Conservation (phyloP, 1,284 basidiomycete species). For the Ustilago curta region DNA sequence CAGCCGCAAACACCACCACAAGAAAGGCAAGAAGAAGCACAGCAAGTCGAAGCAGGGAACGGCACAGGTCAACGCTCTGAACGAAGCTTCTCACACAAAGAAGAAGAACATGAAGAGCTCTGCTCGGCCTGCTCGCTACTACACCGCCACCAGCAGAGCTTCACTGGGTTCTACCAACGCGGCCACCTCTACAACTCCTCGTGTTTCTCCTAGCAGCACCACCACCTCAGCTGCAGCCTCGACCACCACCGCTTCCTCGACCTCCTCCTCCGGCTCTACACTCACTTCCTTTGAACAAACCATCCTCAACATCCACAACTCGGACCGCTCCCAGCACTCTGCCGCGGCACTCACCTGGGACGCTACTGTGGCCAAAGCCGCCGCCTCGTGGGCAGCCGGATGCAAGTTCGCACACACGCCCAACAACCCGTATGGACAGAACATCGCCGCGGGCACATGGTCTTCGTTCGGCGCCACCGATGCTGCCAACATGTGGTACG, state of each 20-base stretch:
- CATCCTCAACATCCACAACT: slow-evolving; percentile 35
- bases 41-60: slow-evolving; percentile 5
- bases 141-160: neutral
- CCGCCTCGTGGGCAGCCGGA: slow-evolving; percentile 22
- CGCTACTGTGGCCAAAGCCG: slow-evolving; percentile 32
- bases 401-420: slow-evolving; percentile 51
- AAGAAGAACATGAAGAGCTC: slow-evolving; percentile 18
- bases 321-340: slow-evolving; percentile 36
- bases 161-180: neutral
- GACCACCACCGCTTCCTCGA: neutral
- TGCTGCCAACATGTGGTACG: slow-evolving; percentile 45
- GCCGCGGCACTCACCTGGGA: slow-evolving; percentile 36
- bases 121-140: slow-evolving; percentile 7
- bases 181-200: neutral
- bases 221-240: neutral
- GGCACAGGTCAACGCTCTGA: neutral
- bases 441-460: slow-evolving; percentile 40
- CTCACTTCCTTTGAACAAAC: slow-evolving; percentile 14
- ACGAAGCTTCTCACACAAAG: neutral
- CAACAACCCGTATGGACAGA: slow-evolving; percentile 54
- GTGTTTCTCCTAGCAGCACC: neutral
- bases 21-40: slow-evolving; percentile 19
- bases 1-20: slow-evolving; percentile 26
- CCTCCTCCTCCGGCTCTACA: neutral
- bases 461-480: slow-evolving; percentile 26